phyloP scores from a whole-genome alignment of 208 protist species.

The Plasmodiophora brassicae region DNA sequence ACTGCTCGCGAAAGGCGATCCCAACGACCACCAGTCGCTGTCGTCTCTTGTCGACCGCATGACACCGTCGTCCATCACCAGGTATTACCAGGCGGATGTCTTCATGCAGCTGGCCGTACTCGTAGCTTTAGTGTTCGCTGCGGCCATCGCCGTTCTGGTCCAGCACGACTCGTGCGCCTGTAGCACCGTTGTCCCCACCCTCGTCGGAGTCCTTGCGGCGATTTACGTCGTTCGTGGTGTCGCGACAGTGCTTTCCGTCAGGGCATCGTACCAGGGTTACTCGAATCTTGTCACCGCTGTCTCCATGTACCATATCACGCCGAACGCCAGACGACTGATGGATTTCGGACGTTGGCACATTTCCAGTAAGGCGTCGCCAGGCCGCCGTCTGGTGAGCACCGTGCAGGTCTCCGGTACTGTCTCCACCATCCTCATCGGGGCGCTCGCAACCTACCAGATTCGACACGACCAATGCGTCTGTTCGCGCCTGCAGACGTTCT shows the following conservation, averaged over 20 bases:
- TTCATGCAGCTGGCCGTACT: neutral
- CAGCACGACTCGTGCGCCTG: neutral
- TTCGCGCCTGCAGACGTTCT: neutral
- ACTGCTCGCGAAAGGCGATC: constrained; percentile 6
- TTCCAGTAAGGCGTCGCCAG: neutral
- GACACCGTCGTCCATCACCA: neutral
- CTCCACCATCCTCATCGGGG: neutral
- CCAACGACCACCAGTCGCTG: neutral
- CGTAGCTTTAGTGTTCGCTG: neutral
- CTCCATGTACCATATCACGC: neutral
- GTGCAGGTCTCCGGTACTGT: neutral
- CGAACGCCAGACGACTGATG: neutral
- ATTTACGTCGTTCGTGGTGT: neutral
- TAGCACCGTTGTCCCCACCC: neutral
- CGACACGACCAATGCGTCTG: neutral
- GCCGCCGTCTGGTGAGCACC: neutral
- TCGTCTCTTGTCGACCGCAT: neutral
- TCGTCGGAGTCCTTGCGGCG: neutral
- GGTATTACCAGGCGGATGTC: neutral
- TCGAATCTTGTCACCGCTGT: neutral
- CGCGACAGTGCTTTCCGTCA: neutral
- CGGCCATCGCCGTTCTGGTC: neutral
- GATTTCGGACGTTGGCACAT: neutral
- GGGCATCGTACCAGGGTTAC: neutral
- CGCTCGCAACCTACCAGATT: neutral